A percentile compares a stretch with the other conserved stretches of the same genome.
These are phyloP conservation scores for Sporothrix luriei DNA, from an alignment of 2,329 filamentous ascomycete genomes.

Conservation along the genomic window DNA sequence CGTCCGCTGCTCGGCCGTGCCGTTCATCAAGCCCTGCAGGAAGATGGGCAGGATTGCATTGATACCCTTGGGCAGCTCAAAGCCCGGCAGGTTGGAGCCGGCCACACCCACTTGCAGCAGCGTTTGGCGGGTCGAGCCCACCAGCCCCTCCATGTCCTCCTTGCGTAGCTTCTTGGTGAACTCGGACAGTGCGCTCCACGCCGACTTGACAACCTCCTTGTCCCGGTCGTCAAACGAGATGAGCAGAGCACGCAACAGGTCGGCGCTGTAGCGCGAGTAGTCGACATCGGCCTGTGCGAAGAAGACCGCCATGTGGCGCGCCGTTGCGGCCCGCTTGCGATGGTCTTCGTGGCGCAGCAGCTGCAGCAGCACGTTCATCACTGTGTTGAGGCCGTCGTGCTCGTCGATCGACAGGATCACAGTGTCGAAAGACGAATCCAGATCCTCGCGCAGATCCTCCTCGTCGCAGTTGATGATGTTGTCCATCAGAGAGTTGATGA, in stretches of 20 bases:
- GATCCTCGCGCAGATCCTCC: constrained; percentile 69
- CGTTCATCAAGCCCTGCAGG: constrained; percentile 96
- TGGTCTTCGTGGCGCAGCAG: constrained; percentile 94
- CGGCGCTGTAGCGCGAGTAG: constrained; percentile 93
- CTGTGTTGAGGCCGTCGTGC: constrained; percentile 90
- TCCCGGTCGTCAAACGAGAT: constrained; percentile 92
- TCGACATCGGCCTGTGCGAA: constrained; percentile 79
- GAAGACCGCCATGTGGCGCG: constrained; percentile 80
- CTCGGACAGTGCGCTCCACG: constrained; percentile 83
- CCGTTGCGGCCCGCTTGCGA: constrained; percentile 74
- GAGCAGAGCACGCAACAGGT: constrained; percentile 86
- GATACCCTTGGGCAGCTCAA: constrained; percentile 93
- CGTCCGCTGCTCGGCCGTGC: constrained; percentile 85
- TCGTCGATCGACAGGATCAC: constrained; percentile 93
- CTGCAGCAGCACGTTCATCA: constrained; percentile 89
- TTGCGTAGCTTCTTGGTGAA: constrained; percentile 90
- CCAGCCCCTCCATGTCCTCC: constrained; percentile 96
- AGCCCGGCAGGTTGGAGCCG: constrained; percentile 82
- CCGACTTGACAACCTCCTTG: constrained; percentile 78
- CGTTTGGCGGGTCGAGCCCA: constrained; percentile 81
- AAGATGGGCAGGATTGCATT: constrained; percentile 96
- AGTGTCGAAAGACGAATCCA: constrained; percentile 81
- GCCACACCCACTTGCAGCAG: constrained; percentile 86
- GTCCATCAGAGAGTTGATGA: constrained; percentile 93
- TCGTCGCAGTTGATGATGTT: constrained; percentile 80